phyloP scores from a whole-genome alignment of 352 stramenopile species.

The Discostella stelligera region DNA sequence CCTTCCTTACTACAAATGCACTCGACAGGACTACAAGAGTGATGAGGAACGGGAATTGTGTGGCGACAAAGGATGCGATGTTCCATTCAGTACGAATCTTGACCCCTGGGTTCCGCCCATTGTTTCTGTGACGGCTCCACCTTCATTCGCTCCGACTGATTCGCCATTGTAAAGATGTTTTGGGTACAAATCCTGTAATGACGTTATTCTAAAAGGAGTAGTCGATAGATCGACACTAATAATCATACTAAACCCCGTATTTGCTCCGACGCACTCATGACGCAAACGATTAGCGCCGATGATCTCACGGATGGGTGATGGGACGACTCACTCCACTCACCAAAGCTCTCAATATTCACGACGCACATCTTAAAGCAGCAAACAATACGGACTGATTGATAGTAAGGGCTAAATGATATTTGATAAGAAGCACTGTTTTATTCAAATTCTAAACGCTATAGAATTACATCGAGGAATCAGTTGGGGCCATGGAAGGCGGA shows the following conservation, averaged over 20 bases:
- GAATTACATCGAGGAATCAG: neutral
- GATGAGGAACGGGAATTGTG: constrained; percentile 42
- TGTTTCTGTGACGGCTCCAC: constrained; percentile 35
- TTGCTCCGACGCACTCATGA: too few species aligned
- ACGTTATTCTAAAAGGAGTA: neutral
- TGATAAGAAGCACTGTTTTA: neutral
- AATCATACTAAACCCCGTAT: too few species aligned
- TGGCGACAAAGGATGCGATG: constrained; percentile 31
- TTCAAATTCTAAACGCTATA: neutral
- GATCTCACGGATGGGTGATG: too few species aligned
- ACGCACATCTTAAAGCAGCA: too few species aligned
- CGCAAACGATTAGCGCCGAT: too few species aligned
- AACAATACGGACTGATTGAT: too few species aligned
- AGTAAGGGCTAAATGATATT: too few species aligned
- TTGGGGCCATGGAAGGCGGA: constrained; percentile 29
- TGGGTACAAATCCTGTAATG: neutral
- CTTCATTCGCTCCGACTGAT: constrained; percentile 15
- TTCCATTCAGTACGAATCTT: constrained; percentile 25
- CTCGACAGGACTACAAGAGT: constrained; percentile 39
- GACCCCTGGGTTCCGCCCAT: constrained; percentile 29
- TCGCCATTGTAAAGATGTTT: neutral
- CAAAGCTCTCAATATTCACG: too few species aligned
- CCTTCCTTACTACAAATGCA: constrained; percentile 51
- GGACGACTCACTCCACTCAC: too few species aligned
- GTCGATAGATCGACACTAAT: too few species aligned